A percentile compares a stretch with the other conserved stretches of the same genome.
Evolutionary conservation across 2,329 filamentous ascomycete species (phyloP).

Genomic region (Cytospora chrysosperma): DNA sequence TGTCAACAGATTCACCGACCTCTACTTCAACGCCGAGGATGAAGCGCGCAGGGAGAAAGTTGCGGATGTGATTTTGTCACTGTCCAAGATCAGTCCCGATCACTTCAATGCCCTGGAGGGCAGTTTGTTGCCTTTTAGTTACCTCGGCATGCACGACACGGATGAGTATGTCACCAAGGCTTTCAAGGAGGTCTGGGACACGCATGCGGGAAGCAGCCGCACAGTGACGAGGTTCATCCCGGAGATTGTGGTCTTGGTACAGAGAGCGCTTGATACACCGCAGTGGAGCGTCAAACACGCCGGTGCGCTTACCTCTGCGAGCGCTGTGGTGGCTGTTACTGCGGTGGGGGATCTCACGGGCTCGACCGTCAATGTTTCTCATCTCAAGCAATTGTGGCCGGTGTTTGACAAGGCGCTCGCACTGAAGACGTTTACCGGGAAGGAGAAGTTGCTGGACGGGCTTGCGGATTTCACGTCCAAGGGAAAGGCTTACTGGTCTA

Average conservation of each 20-base stretch:
- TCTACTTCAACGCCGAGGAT: constrained; percentile 83
- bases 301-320: constrained; percentile 76
- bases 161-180: constrained; percentile 75
- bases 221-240: constrained; percentile 79
- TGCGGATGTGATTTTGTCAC: constrained; percentile 77
- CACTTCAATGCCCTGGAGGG: constrained; percentile 77
- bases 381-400: constrained; percentile 72
- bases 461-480: constrained; percentile 76
- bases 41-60: constrained; percentile 71
- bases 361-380: constrained; percentile 54
- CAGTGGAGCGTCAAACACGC: constrained; percentile 92
- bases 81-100: constrained; percentile 86
- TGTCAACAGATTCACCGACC: constrained; percentile 54
- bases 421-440: constrained; percentile 90
- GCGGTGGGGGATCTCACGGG: constrained; percentile 56
- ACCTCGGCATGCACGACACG: constrained; percentile 81
- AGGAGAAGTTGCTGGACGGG: constrained; percentile 78
- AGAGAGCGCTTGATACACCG: constrained; percentile 69
- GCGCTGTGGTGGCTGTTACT: constrained; percentile 66
- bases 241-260: constrained; percentile 73
- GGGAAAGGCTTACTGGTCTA: constrained; percentile 56
- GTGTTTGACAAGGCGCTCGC: constrained; percentile 76
- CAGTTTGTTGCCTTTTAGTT: constrained; percentile 80
- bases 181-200: constrained; percentile 85
- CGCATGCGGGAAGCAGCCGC: constrained; percentile 82